Conservation (phyloP, 2,329 filamentous ascomycete species). For the Dothideomycetes sp. region DNA sequence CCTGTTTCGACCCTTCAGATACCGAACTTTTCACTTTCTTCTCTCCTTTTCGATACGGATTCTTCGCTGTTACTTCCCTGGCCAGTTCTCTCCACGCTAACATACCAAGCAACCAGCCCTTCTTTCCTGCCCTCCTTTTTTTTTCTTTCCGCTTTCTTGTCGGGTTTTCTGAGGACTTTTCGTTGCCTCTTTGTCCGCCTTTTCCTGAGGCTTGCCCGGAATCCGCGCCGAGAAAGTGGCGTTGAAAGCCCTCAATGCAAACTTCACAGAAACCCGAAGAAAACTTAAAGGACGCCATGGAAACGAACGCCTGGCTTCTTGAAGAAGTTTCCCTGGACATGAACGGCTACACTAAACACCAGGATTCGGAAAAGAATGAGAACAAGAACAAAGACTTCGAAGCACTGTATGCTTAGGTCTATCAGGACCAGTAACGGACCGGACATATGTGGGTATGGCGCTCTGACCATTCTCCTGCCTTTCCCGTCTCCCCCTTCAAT, state of each 20-base stretch:
- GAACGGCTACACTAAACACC: neutral
- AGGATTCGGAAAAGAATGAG: neutral
- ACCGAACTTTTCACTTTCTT: slow-evolving; percentile 24
- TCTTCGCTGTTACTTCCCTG: slow-evolving; percentile 32
- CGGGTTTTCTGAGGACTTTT: slow-evolving; percentile 24
- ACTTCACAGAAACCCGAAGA: slow-evolving; percentile 19
- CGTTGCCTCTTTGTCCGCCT: slow-evolving; percentile 15
- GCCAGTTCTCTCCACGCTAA: slow-evolving; percentile 16
- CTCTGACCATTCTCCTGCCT: slow-evolving; percentile 15
- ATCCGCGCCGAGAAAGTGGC: slow-evolving; percentile 18
- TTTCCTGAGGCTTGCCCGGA: slow-evolving; percentile 29
- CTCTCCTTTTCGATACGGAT: slow-evolving; percentile 24
- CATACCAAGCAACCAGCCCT: slow-evolving; percentile 3
- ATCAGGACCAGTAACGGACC: slow-evolving; percentile 8
- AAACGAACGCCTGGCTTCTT: slow-evolving; percentile 7
- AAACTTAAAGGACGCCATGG: neutral
- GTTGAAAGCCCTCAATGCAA: too few species aligned
- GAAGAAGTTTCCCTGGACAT: neutral
- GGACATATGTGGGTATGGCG: slow-evolving; percentile 19
- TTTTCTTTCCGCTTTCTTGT: slow-evolving; percentile 24
- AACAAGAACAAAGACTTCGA: neutral
- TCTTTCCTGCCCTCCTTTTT: slow-evolving; percentile 15
- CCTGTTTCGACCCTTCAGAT: slow-evolving; percentile 29
- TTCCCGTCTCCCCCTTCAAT: slow-evolving; percentile 10
- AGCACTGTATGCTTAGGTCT: slow-evolving; percentile 9